Conservation (phyloP, 129 eudicot species). For the Calendula officinalis region DNA sequence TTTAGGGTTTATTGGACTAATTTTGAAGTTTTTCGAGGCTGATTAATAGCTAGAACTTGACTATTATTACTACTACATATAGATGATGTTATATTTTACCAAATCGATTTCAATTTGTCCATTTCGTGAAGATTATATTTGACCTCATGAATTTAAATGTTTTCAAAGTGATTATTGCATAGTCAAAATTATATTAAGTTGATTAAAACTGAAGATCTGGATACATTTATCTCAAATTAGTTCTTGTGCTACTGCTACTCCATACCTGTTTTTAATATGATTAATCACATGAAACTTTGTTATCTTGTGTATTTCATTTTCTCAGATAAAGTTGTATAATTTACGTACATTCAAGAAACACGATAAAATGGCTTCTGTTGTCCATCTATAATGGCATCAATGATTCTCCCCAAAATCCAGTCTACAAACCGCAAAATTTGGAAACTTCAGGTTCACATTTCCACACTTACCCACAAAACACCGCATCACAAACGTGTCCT, state of each 20-base stretch:
- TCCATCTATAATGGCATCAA: conserved; percentile 40
- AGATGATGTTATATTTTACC: not conserved
- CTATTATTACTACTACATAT: no score
- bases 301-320: not conserved
- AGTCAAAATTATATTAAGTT: not conserved
- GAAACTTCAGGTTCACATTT: conserved; percentile 32
- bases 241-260: no score
- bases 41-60: no score
- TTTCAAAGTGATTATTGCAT: not conserved
- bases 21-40: not conserved
- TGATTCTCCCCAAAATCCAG: conserved; percentile 31
- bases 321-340: not conserved
- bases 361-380: conserved; percentile 45
- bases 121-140: not conserved
- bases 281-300: not conserved
- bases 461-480: conserved; percentile 22
- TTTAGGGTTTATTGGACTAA: conserved; percentile 4
- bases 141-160: not conserved
- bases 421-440: conserved; percentile 27
- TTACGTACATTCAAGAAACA: conserved; percentile 12
- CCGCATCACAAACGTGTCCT: conserved; percentile 38
- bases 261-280: not conserved
- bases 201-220: not conserved
- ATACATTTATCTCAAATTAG: not conserved
- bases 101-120: not conserved